Evolutionary conservation across 495 filamentous ascomycete species (phyloP), one percentile per base, ranked within the genome.

Genomic region (Aspergillus affinis): DNA sequence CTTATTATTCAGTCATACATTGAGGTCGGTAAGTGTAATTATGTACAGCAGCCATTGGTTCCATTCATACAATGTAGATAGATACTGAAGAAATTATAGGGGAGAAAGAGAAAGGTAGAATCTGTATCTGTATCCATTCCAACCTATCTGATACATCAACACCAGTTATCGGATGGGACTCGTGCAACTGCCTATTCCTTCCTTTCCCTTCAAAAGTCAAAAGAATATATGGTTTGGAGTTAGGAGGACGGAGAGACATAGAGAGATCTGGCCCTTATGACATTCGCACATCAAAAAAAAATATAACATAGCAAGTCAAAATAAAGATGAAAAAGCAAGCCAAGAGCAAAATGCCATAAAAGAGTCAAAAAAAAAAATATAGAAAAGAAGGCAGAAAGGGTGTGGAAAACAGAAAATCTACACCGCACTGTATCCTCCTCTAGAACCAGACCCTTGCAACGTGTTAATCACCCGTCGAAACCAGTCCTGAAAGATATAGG

Each of bases 391-490:
- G 29, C n/a, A 54, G 48, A 58, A 23, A 32, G 18, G 51, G 20
- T 20, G 23, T 48, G 2, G 18, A 19, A 48, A 48, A 7, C n/a
- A n/a, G 7, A 2, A 29, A 19, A 49, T 50, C 50, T 80, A 98
- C 56, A 98, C 93, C 32, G 93, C 94, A 69, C 91, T 95, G 74
- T 98, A 98, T 1, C 93, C 94, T 10, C 92, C 93, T 65, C 95
- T 82, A 21, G 87, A 89, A 44, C 86, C 83, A 2, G 86, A 78
- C 3, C 91, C 91, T 74, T 96, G 90, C 20, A 98, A 69, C 0
- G 91, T 93, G 61, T 88, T 90, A n/a, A 92, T 69, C 46, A 96
- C 86, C 41, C 85, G 79, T 47, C 90, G 80, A 20, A 82, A 75
- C 87, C 90, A 97, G 74, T 98, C 94, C 74, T 91, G 90, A 56